These are phyloP conservation scores for Curvularia sp. DNA, from an alignment of 2,329 filamentous ascomycete species.

Conservation along the genomic window DNA sequence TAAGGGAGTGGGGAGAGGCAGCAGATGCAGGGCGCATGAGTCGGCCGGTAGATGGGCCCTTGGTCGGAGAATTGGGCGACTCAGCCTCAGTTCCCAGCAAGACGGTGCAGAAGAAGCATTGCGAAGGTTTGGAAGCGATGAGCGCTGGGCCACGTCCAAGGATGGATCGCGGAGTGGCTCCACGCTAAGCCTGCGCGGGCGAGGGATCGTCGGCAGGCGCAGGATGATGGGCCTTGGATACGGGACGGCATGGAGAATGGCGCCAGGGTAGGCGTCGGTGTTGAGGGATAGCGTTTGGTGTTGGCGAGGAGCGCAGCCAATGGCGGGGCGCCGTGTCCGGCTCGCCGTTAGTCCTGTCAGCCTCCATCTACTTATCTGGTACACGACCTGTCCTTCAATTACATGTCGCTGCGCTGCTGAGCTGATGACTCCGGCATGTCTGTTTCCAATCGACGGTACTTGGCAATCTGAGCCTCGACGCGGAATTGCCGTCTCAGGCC, in stretches of 20 bases:
- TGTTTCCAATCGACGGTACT: not conserved
- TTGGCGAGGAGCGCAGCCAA: slow-evolving; percentile 10
- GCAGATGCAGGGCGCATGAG: not conserved
- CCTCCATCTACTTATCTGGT: slow-evolving; percentile 7
- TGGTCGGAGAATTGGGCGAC: not conserved
- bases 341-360: slow-evolving; percentile 19
- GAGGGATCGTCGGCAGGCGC: not conserved
- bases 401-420: not conserved
- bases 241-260: slow-evolving; percentile 19
- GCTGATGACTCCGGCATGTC: not conserved
- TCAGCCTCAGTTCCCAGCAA: slow-evolving; percentile 1
- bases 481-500: not conserved
- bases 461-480: not conserved
- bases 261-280: slow-evolving; percentile 14
- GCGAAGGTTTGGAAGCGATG: slow-evolving; percentile 2
- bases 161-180: slow-evolving; percentile 16
- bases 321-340: slow-evolving; percentile 13
- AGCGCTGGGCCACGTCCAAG: not conserved
- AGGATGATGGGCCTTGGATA: slow-evolving; percentile 10
- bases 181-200: not conserved
- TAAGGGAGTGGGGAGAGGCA: not conserved
- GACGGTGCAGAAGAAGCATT: not conserved
- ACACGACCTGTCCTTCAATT: not conserved
- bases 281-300: slow-evolving; percentile 14
- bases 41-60: slow-evolving; percentile 2